Evolutionary conservation across 192 early-diverging fungal genomes (phyloP).

Genomic region (Coemansia sp.): DNA sequence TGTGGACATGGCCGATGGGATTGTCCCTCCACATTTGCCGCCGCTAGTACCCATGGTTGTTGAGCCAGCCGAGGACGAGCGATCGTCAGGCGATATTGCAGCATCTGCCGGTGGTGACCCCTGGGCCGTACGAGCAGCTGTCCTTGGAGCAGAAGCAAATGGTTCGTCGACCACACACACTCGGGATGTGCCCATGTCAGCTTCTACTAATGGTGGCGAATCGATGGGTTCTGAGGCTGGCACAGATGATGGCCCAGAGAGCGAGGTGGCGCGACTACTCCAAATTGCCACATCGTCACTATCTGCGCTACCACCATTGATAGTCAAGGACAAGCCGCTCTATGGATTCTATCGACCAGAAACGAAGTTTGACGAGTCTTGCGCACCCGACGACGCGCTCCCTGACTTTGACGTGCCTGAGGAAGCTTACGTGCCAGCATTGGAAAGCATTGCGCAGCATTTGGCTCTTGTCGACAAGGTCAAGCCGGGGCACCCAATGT

Average conservation of each 20-base stretch:
- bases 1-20: slow-evolving; percentile 19
- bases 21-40: slow-evolving; percentile 42
- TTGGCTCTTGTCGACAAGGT: slow-evolving; percentile 27
- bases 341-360: slow-evolving; percentile 42
- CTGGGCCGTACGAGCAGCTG: not conserved
- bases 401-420: slow-evolving; percentile 50
- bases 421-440: slow-evolving; percentile 19
- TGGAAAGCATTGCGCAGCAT: slow-evolving; percentile 22
- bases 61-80: slow-evolving; percentile 13
- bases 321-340: slow-evolving; percentile 37
- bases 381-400: slow-evolving; percentile 36
- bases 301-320: slow-evolving; percentile 23
- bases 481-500: slow-evolving; percentile 41
- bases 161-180: not conserved
- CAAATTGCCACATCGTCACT: slow-evolving; percentile 38
- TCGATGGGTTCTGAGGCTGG: slow-evolving; percentile 15
- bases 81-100: not conserved
- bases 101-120: not conserved
- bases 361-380: slow-evolving; percentile 36
- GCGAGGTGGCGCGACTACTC: slow-evolving; percentile 28
- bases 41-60: slow-evolving; percentile 21
- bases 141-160: not conserved
- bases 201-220: slow-evolving; percentile 8
- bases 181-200: not conserved
- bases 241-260: slow-evolving; percentile 37